Conservation (phyloP, 164 flowering plant species). For the Annona squamosa region DNA sequence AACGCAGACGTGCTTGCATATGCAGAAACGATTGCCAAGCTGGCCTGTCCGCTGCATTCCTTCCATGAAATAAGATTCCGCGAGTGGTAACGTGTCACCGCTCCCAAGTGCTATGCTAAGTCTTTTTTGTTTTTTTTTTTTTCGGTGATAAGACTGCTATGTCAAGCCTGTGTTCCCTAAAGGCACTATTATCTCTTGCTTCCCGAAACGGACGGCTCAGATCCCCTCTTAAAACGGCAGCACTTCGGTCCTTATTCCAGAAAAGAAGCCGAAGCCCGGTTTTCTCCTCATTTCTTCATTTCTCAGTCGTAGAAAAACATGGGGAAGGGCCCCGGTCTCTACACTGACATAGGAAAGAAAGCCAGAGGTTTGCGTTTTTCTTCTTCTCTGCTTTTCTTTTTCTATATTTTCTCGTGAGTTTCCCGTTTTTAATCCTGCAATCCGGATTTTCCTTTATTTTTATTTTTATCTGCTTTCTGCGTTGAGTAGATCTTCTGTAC, state of each 20-base stretch:
- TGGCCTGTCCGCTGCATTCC: too few species aligned
- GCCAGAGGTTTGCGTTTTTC: constrained; percentile 50
- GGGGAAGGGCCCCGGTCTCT: constrained; percentile 86
- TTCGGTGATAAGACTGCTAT: too few species aligned
- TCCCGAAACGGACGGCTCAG: neutral
- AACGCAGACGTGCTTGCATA: too few species aligned
- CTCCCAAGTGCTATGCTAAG: too few species aligned
- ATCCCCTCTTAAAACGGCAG: neutral
- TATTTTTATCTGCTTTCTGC: neutral
- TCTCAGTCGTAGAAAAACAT: constrained; percentile 13
- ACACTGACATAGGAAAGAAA: constrained; percentile 77
- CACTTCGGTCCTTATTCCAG: neutral
- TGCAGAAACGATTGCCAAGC: too few species aligned
- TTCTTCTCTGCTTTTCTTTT: neutral
- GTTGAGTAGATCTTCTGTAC: constrained; percentile 69
- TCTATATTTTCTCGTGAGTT: neutral
- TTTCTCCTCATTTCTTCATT: neutral
- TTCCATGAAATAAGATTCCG: too few species aligned
- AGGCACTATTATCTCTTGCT: neutral
- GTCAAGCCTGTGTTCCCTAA: neutral
- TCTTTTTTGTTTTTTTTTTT: too few species aligned
- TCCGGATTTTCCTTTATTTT: neutral
- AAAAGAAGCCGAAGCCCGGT: neutral
- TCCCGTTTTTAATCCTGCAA: neutral
- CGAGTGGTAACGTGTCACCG: too few species aligned